A percentile compares a stretch with the other conserved stretches of the same genome.
phyloP scores from a whole-genome alignment of 129 eudicot genomes.

The Helichrysum umbraculigerum region DNA sequence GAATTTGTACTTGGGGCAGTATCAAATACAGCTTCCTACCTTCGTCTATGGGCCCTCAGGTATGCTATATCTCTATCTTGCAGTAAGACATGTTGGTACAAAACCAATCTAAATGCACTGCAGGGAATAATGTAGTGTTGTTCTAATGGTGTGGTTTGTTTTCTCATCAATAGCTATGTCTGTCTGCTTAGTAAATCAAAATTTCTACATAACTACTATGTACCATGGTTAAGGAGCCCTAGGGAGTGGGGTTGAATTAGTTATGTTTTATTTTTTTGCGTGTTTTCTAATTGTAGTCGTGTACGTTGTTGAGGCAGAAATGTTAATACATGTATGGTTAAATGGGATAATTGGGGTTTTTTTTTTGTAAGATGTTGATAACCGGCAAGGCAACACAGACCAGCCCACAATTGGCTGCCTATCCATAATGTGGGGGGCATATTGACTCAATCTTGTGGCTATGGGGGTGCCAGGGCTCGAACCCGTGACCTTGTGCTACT shows the following conservation, averaged over 20 bases:
- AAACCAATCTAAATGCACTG: neutral
- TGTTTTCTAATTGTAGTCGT: neutral
- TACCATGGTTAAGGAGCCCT: constrained; percentile 4
- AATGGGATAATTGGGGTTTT: too few relatives aligned
- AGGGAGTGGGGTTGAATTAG: neutral
- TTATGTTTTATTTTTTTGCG: too few relatives aligned
- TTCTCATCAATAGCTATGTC: neutral
- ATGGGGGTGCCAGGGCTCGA: too few relatives aligned
- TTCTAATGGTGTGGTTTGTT: neutral
- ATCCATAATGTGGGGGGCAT: too few relatives aligned
- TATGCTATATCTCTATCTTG: constrained; percentile 24
- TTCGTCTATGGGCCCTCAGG: constrained; percentile 99
- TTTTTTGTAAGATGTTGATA: too few relatives aligned
- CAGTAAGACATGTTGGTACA: neutral
- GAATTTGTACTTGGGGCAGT: constrained; percentile 99
- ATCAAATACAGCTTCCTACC: constrained; percentile 97
- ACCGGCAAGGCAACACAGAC: too few relatives aligned
- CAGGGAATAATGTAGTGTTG: neutral
- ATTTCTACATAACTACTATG: neutral
- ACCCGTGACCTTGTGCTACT: too few relatives aligned
- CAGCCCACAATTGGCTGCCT: too few relatives aligned
- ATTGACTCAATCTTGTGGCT: too few relatives aligned
- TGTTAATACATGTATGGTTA: too few relatives aligned
- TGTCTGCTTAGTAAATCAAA: neutral
- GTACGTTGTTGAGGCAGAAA: too few relatives aligned